These are phyloP conservation scores for Halophytophthora batemanensis DNA, from an alignment of 352 stramenopile species.

Conservation along the genomic window DNA sequence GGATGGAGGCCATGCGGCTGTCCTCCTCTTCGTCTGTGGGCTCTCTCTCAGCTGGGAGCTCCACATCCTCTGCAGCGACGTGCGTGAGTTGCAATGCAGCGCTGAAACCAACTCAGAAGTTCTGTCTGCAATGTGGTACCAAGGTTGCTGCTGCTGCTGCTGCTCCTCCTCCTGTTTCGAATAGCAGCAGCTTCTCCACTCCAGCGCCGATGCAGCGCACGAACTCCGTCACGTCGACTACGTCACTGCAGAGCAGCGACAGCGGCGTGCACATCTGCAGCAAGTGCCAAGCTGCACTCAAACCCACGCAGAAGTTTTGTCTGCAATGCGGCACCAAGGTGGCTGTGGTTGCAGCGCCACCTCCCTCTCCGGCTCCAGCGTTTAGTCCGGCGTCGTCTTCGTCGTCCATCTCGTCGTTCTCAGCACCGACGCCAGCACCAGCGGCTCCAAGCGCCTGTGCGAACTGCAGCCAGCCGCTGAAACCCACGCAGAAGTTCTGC, in stretches of 20 bases:
- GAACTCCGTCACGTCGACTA: too few relatives aligned
- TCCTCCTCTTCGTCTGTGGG: constrained; percentile 25
- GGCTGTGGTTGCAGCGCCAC: constrained; percentile 1
- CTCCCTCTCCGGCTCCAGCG: constrained; percentile 1
- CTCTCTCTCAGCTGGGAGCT: constrained; percentile 1
- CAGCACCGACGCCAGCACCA: constrained; percentile 13
- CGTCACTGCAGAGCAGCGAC: neutral
- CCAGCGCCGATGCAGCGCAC: too few relatives aligned
- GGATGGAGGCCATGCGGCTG: constrained; percentile 47
- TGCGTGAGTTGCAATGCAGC: constrained; percentile 21
- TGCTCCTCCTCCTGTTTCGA: constrained; percentile 6
- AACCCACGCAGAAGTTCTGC: constrained; percentile 73
- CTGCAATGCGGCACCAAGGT: constrained; percentile 60
- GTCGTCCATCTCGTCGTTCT: constrained; percentile 29
- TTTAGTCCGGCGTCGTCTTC: constrained; percentile 20
- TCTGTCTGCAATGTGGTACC: constrained; percentile 75
- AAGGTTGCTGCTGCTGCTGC: constrained; percentile 27
- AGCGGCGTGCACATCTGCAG: constrained; percentile 1
- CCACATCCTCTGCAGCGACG: constrained; percentile 12
- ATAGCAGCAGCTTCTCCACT: too few relatives aligned
- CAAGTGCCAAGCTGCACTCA: constrained; percentile 14
- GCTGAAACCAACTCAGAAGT: constrained; percentile 53
- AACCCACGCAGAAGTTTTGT: constrained; percentile 64
- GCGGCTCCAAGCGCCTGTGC: constrained; percentile 24
- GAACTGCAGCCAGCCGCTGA: constrained; percentile 49